Evolutionary conservation across 352 stramenopile genomes (phyloP), one percentile per base, ranked within the genome.

Genomic region (Globisporangium cederbergense): DNA sequence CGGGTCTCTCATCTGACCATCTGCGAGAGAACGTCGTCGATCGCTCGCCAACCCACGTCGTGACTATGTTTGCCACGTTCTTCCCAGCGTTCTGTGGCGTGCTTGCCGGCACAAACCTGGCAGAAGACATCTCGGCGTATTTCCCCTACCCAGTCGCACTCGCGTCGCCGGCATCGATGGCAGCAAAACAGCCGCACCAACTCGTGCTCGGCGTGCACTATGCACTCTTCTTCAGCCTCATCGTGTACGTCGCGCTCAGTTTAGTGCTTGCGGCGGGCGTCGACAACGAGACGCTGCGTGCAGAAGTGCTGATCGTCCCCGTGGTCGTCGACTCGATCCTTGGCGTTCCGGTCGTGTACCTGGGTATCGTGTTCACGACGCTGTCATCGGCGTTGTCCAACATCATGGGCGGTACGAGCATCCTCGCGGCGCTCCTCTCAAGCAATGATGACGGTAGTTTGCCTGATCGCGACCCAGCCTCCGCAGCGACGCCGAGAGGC

Each of bases 311-410:
- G 38, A 62, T 81, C 11, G 74, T 84, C 2, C 72, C 76, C 13
- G 54, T 76, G 11, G 71, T 80, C 1, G 74, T 86, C 16, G 78
- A 86, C 58, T 78, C 73, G 22, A 65, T 78, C n/a, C 45, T 86
- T 0, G 78, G 74, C 0, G 64, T 82, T 8, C 73, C 74, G 0
- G 54, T 86, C 16, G 74, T 86, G 28, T 79, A 79, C 51, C 22
- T 82, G 2, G 76, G 75, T 0, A 71, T 86, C 34, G 58, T 75
- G 2, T 73, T 71, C 11, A 79, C 75, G 28, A 81, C 76, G 16
- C 51, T 84, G 28, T 76, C 75, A 13, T 81, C 78, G 6, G 78
- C 78, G 4, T 64, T 84, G n/a, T 78, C 78, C 20, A 86, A 81
- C 43, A 62, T 84, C 50, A 67, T 77, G 50, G 70, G 54, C 13